Evolutionary conservation across 1,139 yeast species (phyloP).

Genomic region (Sugiyamaella japonica): DNA sequence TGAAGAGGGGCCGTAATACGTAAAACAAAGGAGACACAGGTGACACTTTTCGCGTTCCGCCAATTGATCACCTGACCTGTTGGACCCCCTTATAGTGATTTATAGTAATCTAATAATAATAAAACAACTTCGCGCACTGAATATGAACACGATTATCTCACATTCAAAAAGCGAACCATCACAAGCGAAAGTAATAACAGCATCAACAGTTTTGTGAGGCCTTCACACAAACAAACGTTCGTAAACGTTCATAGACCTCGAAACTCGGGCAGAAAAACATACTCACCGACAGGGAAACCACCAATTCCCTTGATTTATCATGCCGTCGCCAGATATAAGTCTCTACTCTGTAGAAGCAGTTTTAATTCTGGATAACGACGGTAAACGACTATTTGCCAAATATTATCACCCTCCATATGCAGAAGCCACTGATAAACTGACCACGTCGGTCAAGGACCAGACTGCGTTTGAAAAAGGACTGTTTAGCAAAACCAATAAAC

Average conservation of each 20-base stretch:
- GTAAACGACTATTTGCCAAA: conserved; percentile 78
- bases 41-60: too few species aligned
- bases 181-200: background rate
- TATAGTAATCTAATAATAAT: too few species aligned
- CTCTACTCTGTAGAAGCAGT: conserved; percentile 78
- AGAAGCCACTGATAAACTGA: conserved; percentile 30
- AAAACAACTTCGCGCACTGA: background rate
- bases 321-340: conserved; percentile 31
- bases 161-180: background rate
- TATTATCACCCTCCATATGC: conserved; percentile 71
- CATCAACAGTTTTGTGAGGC: background rate
- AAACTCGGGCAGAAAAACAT: background rate
- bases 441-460: conserved; percentile 58
- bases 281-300: conserved; percentile 2
- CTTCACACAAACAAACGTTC: too few species aligned
- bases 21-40: too few species aligned
- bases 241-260: too few species aligned
- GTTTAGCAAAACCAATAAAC: conserved; percentile 73
- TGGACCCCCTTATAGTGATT: too few species aligned
- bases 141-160: conserved; percentile 1
- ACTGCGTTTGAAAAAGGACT: conserved; percentile 71
- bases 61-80: too few species aligned
- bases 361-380: conserved; percentile 77
- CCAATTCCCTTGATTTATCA: background rate
- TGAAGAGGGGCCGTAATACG: too few species aligned